These are phyloP conservation scores for Calonectria naviculata DNA, from an alignment of 2,329 filamentous ascomycete genomes.

Conservation along the genomic window DNA sequence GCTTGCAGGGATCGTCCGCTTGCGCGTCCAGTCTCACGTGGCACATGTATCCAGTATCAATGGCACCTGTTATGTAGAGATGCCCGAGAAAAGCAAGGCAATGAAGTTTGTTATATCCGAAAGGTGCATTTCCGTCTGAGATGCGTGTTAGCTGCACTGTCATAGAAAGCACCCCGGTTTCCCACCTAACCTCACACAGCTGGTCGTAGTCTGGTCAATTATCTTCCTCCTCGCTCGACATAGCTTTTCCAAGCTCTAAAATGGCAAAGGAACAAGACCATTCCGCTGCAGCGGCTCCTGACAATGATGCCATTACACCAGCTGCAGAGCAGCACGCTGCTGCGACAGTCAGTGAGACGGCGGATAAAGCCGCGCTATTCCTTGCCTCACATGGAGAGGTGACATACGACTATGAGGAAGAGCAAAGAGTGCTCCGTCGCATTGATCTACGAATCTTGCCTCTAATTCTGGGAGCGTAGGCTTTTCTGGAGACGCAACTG, in stretches of 20 bases:
- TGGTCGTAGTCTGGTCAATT: background rate
- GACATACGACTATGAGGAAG: background rate
- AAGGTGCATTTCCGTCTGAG: background rate
- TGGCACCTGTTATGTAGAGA: background rate
- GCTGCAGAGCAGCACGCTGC: background rate
- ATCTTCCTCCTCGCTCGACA: too few species aligned
- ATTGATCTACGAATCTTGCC: background rate
- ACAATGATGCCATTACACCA: background rate
- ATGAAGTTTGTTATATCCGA: background rate
- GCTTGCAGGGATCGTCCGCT: background rate
- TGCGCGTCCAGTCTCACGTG: background rate
- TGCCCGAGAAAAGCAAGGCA: background rate
- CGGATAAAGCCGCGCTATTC: background rate
- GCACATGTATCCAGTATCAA: background rate
- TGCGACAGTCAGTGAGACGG: background rate
- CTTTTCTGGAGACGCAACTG: background rate
- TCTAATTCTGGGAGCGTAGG: background rate
- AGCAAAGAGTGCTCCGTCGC: background rate
- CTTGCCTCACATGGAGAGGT: background rate
- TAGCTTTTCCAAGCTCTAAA: background rate
- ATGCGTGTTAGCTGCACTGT: background rate
- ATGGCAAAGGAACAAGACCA: background rate
- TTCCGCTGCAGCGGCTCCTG: background rate
- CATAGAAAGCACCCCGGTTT: background rate
- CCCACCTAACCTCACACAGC: background rate